Evolutionary conservation across 331 rosid genomes (phyloP).

Genomic region (Arachis monticola): DNA sequence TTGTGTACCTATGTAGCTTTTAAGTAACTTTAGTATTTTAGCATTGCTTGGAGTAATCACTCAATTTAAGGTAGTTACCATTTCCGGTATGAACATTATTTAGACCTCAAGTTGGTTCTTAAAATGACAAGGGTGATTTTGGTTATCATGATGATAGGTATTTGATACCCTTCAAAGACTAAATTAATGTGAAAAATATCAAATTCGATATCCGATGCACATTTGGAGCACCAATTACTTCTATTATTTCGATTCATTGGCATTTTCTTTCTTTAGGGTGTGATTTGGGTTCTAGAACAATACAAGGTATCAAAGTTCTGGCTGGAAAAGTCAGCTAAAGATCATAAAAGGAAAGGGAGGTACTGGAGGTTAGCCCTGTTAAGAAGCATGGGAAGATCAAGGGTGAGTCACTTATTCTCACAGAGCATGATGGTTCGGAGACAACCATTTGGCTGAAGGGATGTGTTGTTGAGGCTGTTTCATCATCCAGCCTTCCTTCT

Average conservation of each 20-base stretch:
- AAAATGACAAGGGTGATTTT: no score
- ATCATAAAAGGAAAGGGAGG: constrained; percentile 64
- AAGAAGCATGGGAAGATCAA: constrained; percentile 69
- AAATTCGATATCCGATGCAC: not conserved
- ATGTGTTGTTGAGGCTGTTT: constrained; percentile 79
- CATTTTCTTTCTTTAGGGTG: constrained; percentile 58
- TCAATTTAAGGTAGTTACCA: not conserved
- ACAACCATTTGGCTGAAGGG: constrained; percentile 60
- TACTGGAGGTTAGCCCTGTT: constrained; percentile 71
- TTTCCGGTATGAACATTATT: not conserved
- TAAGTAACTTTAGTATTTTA: no score
- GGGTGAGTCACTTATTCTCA: constrained; percentile 55
- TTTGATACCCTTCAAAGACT: not conserved
- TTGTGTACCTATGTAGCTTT: no score
- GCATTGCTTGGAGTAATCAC: not conserved
- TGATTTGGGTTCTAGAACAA: constrained; percentile 80
- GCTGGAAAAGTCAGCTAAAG: constrained; percentile 55
- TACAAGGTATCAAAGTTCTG: constrained; percentile 58
- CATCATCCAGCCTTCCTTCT: constrained; percentile 65
- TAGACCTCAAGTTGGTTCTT: no score
- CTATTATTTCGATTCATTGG: constrained; percentile 13
- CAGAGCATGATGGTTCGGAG: constrained; percentile 63
- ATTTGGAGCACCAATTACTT: not conserved
- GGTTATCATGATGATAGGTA: not conserved
- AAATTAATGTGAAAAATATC: not conserved